These are phyloP conservation scores for Chlamydomonas reinhardtii DNA, from an alignment of 163 green algal genomes.

Conservation along the genomic window DNA sequence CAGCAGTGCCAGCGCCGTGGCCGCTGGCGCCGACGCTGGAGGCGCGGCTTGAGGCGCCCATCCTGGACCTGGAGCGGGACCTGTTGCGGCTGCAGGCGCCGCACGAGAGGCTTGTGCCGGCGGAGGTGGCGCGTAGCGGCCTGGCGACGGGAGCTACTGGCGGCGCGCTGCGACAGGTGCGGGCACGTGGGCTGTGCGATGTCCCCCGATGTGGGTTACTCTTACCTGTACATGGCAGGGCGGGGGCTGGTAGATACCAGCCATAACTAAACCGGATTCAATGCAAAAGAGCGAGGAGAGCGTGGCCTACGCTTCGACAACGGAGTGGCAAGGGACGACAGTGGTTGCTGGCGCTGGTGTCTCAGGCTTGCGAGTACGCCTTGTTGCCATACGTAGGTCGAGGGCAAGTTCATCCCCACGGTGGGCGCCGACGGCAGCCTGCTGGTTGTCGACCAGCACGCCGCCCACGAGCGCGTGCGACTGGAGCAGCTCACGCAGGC, in stretches of 20 bases:
- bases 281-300: too few relatives aligned
- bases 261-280: too few relatives aligned
- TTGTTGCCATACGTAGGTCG: constrained; percentile 71
- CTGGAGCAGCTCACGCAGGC: constrained; percentile 79
- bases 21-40: neutral
- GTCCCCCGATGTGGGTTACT: too few relatives aligned
- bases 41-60: neutral
- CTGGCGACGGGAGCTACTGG: neutral
- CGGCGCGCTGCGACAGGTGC: constrained; percentile 7
- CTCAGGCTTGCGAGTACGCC: too few relatives aligned
- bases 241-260: too few relatives aligned
- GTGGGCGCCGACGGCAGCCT: constrained; percentile 56
- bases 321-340: too few relatives aligned
- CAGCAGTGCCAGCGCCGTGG: neutral
- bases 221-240: too few relatives aligned
- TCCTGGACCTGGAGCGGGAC: constrained; percentile 26
- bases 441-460: constrained; percentile 87
- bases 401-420: constrained; percentile 74
- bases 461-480: constrained; percentile 89
- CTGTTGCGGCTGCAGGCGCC: constrained; percentile 15
- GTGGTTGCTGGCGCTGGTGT: too few relatives aligned
- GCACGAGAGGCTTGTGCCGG: constrained; percentile 9
- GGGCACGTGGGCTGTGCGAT: neutral
- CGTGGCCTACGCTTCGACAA: too few relatives aligned
- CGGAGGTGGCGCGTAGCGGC: neutral